These are phyloP conservation scores for Cutaneotrichosporon sp. DNA, from an alignment of 1,284 basidiomycete genomes.

Conservation along the genomic window DNA sequence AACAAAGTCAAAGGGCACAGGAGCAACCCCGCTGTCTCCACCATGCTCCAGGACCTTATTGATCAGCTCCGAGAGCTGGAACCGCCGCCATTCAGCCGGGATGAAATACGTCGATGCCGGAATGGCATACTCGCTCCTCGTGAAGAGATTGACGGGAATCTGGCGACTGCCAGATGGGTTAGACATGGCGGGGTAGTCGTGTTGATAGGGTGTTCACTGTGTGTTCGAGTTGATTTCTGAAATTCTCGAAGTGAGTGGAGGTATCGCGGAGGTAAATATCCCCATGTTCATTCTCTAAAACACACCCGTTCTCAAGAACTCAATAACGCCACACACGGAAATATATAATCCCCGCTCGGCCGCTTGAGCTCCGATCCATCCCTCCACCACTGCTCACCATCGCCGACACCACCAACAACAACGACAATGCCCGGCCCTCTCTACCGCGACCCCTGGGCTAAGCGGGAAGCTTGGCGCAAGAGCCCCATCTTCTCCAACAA, in stretches of 20 bases:
- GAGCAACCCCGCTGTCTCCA: constrained; percentile 52
- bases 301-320: not conserved
- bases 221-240: not conserved
- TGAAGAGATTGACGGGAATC: constrained; percentile 74
- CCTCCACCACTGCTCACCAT: not conserved
- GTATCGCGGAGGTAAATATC: not conserved
- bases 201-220: not conserved
- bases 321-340: not conserved
- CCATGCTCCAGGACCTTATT: constrained; percentile 82
- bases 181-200: constrained; percentile 25
- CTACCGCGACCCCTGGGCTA: constrained; percentile 91
- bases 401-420: constrained; percentile 9
- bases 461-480: constrained; percentile 89
- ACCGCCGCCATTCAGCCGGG: constrained; percentile 83
- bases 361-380: not conserved
- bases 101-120: constrained; percentile 93
- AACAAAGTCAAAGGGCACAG: constrained; percentile 93
- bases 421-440: constrained; percentile 58
- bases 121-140: constrained; percentile 69
- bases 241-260: not conserved
- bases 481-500: constrained; percentile 79
- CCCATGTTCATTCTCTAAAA: not conserved
- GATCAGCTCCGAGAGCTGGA: constrained; percentile 95
- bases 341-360: constrained; percentile 2
- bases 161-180: constrained; percentile 30